These are phyloP conservation scores for Pseudisothecium myosuroides DNA, from an alignment of 225 moss, liverwort and hornwort species.

Conservation along the genomic window DNA sequence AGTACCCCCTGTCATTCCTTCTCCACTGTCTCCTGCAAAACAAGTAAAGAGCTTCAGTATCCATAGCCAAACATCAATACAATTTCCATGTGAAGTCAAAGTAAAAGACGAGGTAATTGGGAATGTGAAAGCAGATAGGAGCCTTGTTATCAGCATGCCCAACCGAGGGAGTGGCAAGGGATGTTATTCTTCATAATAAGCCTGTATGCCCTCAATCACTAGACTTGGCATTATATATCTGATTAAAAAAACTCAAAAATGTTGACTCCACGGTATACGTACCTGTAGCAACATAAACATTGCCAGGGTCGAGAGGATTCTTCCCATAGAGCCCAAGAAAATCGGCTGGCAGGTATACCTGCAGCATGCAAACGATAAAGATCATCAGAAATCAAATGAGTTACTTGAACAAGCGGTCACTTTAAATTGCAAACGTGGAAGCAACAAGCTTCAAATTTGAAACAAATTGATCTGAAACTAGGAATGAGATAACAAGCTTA, in stretches of 20 bases:
- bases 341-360: slow-evolving; percentile 12
- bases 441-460: neutral
- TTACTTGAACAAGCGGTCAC: neutral
- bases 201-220: neutral
- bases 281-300: slow-evolving; percentile 25
- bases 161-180: neutral
- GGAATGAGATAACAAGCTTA: neutral
- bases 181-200: neutral
- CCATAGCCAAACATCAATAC: neutral
- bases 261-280: neutral
- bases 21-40: slow-evolving; percentile 26
- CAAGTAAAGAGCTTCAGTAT: neutral
- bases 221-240: neutral
- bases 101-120: neutral
- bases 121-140: neutral
- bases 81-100: too few species aligned
- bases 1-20: slow-evolving; percentile 29
- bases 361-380: neutral
- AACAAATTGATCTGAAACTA: neutral
- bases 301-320: slow-evolving; percentile 12
- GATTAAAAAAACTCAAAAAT: neutral
- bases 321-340: slow-evolving; percentile 17
- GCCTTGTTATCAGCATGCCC: neutral
- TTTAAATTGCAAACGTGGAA: neutral
- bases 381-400: neutral